A percentile compares a stretch with the other conserved stretches of the same genome.
phyloP scores from a whole-genome alignment of 768 basidiomycete genomes.

The Fistulinella prunicolor region DNA sequence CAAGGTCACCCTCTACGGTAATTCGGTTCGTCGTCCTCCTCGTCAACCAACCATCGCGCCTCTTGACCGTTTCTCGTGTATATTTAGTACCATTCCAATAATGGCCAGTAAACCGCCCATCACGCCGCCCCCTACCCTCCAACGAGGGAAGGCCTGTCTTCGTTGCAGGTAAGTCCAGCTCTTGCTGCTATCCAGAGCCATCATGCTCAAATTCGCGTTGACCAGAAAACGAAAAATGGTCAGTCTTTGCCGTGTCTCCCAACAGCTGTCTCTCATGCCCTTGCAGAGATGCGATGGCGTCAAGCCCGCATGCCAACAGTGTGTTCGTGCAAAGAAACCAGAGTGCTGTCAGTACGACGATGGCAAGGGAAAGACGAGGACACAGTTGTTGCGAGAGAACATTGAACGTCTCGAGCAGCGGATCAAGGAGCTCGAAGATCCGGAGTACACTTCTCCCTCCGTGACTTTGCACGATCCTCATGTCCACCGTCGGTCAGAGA shows the following conservation, averaged over 20 bases:
- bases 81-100: conserved; percentile 37
- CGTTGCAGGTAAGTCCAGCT: conserved; percentile 57
- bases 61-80: no score
- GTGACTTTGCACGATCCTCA: conserved; percentile 72
- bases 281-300: conserved; percentile 70
- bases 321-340: conserved; percentile 70
- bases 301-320: conserved; percentile 79
- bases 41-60: no score
- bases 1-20: no score
- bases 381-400: conserved; percentile 75
- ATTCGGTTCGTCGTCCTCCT: no score
- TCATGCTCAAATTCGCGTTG: conserved; percentile 14
- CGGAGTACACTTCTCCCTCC: conserved; percentile 66
- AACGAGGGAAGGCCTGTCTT: conserved; percentile 69
- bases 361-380: conserved; percentile 80
- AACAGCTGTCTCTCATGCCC: conserved; percentile 10
- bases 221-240: conserved; percentile 72
- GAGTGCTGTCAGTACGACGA: conserved; percentile 81
- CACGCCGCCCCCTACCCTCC: conserved; percentile 43
- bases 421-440: conserved; percentile 72
- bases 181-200: not conserved
- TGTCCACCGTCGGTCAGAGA: conserved; percentile 38
- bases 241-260: conserved; percentile 6
- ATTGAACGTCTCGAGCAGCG: conserved; percentile 69
- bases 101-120: conserved; percentile 32